phyloP scores from a whole-genome alignment of 345 rosid species.

The Garcia nutans region DNA sequence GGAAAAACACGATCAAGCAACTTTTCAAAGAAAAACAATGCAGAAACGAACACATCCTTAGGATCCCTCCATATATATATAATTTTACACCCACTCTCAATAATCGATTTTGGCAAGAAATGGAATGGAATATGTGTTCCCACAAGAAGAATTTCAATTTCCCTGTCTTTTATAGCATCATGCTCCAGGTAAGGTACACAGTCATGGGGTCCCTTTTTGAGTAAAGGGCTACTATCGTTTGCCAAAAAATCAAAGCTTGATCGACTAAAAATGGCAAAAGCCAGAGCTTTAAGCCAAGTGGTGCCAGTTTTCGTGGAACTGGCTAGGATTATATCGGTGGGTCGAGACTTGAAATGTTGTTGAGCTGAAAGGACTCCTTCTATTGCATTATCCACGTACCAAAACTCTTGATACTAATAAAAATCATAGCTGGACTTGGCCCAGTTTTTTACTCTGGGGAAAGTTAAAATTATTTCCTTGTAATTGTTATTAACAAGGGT shows the following conservation, averaged over 20 bases:
- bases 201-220: conserved; percentile 3
- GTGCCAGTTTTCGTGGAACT: conserved; percentile 19
- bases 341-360: conserved; percentile 1
- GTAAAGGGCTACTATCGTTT: background rate
- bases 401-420: conserved; percentile 3
- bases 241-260: background rate
- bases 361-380: conserved; percentile 3
- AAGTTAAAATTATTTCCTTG: background rate
- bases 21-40: background rate
- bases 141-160: background rate
- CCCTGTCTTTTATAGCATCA: background rate
- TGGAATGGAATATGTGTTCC: background rate
- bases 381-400: background rate
- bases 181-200: background rate
- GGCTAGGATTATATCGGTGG: background rate
- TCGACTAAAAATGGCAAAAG: conserved; percentile 10
- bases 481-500: background rate
- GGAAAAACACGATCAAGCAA: background rate
- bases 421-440: background rate
- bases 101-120: background rate
- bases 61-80: background rate
- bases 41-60: background rate
- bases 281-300: conserved; percentile 18
- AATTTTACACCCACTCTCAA: background rate
- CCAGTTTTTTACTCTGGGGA: background rate